Evolutionary conservation across 2,329 filamentous ascomycete genomes (phyloP).

Genomic region (Colletotrichum gloeosporioides): DNA sequence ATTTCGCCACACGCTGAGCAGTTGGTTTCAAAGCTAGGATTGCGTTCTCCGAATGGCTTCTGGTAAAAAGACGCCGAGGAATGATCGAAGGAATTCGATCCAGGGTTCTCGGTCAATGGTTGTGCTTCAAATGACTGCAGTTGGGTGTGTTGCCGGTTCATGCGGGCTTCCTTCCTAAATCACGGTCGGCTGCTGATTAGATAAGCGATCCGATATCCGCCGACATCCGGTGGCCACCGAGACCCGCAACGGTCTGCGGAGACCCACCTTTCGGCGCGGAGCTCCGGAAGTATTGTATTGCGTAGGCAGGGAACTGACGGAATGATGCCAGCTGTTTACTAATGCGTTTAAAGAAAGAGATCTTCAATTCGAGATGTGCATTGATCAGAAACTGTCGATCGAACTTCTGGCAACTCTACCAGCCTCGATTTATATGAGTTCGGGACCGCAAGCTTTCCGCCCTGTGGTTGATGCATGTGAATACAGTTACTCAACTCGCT

Average conservation of each 20-base stretch:
- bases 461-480: neutral
- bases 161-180: neutral
- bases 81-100: neutral
- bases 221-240: neutral
- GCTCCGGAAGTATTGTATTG: neutral
- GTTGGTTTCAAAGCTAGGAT: neutral
- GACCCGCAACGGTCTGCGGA: neutral
- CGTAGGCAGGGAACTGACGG: no score
- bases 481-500: neutral
- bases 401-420: no score
- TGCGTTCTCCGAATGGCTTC: neutral
- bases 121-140: neutral
- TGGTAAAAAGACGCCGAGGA: neutral
- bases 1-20: neutral
- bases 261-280: neutral
- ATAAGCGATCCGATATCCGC: neutral
- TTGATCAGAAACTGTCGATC: no score
- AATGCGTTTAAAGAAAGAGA: no score
- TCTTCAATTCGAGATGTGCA: no score
- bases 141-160: neutral
- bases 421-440: neutral
- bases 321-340: no score
- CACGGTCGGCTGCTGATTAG: neutral
- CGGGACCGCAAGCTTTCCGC: neutral
- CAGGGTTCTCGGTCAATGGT: neutral